phyloP scores from a whole-genome alignment of 73 alveolate genomes.

The Stentor coeruleus region DNA sequence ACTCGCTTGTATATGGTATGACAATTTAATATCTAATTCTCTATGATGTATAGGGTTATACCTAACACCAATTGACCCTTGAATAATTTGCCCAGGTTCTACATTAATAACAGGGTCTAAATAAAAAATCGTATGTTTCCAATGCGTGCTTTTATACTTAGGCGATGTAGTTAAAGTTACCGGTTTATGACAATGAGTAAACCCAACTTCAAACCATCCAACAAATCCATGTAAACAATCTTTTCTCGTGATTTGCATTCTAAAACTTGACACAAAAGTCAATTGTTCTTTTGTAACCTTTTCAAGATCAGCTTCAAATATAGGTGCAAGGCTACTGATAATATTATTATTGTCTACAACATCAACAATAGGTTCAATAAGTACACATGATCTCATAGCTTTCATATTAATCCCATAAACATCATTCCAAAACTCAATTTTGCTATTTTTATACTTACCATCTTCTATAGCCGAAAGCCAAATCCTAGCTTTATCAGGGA shows the following conservation, averaged over 20 bases:
- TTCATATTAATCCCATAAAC: constrained; percentile 87
- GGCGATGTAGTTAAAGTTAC: constrained; percentile 90
- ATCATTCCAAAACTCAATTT: constrained; percentile 85
- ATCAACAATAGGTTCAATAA: constrained; percentile 65
- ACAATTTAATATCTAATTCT: constrained; percentile 84
- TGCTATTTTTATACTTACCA: constrained; percentile 66
- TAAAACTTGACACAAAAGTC: constrained; percentile 43
- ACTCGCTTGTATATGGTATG: constrained; percentile 39
- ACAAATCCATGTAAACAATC: constrained; percentile 82
- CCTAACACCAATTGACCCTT: constrained; percentile 83
- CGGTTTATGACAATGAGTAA: constrained; percentile 63
- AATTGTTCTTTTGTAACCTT: constrained; percentile 51
- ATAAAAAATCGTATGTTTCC: constrained; percentile 92
- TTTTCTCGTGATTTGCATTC: constrained; percentile 50
- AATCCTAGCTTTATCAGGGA: constrained; percentile 87
- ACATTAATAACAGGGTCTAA: constrained; percentile 70
- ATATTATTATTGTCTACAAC: constrained; percentile 34
- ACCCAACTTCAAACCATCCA: constrained; percentile 88
- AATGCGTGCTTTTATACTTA: constrained; percentile 73
- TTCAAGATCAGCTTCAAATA: constrained; percentile 64
- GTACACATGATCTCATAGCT: constrained; percentile 45
- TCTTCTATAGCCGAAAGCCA: constrained; percentile 88
- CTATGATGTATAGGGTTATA: constrained; percentile 76
- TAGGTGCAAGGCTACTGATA: constrained; percentile 46
- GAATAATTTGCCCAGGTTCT: constrained; percentile 66